Evolutionary conservation across 371 early-diverging fungal genomes (phyloP).

Genomic region (Mucor lusitanicus): DNA sequence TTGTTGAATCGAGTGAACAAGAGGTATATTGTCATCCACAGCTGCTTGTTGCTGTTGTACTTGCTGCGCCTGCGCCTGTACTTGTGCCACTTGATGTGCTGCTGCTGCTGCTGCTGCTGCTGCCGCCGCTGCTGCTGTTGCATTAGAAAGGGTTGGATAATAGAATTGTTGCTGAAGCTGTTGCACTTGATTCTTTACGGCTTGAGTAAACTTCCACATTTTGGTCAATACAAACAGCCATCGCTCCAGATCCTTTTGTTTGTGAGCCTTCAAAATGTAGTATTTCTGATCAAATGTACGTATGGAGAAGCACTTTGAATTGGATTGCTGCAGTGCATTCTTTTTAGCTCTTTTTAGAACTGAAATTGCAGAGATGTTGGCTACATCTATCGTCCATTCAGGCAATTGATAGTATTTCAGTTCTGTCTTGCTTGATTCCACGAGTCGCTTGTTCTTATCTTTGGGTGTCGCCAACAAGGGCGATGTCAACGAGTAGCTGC

Average conservation of each 20-base stretch:
- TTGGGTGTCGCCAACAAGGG: slow-evolving; percentile 45
- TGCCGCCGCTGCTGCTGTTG: slow-evolving; percentile 21
- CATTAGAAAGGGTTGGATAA: neutral
- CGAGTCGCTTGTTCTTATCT: slow-evolving; percentile 17
- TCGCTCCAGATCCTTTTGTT: slow-evolving; percentile 51
- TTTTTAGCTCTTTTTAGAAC: slow-evolving; percentile 36
- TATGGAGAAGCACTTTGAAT: slow-evolving; percentile 47
- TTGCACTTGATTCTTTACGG: slow-evolving; percentile 23
- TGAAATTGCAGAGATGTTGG: slow-evolving; percentile 41
- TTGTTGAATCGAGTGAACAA: slow-evolving; percentile 12
- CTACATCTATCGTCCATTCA: slow-evolving; percentile 46
- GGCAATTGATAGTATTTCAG: slow-evolving; percentile 50
- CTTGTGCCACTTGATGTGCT: neutral
- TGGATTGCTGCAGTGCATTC: neutral
- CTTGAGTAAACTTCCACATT: slow-evolving; percentile 48
- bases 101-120: slow-evolving; percentile 6
- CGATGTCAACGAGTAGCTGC: slow-evolving; percentile 34
- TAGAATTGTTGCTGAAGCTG: slow-evolving; percentile 16
- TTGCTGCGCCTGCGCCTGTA: slow-evolving; percentile 8
- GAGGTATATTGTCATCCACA: slow-evolving; percentile 18
- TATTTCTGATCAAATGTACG: slow-evolving; percentile 38
- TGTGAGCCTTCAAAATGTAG: slow-evolving; percentile 44
- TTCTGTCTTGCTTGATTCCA: slow-evolving; percentile 6
- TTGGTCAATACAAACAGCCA: slow-evolving; percentile 58
- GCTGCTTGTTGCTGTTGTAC: slow-evolving; percentile 11